A percentile compares a stretch with the other conserved stretches of the same genome.
Evolutionary conservation across 495 filamentous ascomycete species (phyloP).

Genomic region (Penicillium robsamsonii): DNA sequence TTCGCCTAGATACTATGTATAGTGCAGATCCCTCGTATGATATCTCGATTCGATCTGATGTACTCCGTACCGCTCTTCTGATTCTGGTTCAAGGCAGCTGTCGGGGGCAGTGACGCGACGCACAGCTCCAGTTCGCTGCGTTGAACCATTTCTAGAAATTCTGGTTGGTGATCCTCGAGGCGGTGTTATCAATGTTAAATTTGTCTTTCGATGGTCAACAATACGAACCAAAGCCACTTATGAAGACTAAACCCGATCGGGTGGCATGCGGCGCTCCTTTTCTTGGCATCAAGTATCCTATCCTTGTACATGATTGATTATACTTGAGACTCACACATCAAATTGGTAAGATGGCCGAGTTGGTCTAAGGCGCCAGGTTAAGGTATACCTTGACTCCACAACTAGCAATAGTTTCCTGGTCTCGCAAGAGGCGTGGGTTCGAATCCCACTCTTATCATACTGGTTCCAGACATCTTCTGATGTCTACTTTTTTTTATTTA

Average conservation of each 20-base stretch:
- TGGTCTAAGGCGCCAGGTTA: conserved; percentile 37
- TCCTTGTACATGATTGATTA: too few relatives aligned
- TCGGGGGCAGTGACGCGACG: background rate
- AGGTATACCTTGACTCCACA: conserved; percentile 28
- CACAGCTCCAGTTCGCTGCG: background rate
- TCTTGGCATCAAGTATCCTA: too few relatives aligned
- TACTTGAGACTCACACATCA: too few relatives aligned
- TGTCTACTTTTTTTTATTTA: too few relatives aligned
- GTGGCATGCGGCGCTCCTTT: too few relatives aligned
- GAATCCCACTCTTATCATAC: conserved; percentile 40
- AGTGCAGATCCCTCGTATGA: background rate
- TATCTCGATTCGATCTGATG: background rate
- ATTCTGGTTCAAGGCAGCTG: too few relatives aligned
- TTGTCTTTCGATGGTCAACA: background rate
- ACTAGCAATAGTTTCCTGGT: conserved; percentile 11
- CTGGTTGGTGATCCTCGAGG: background rate
- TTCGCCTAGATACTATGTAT: too few relatives aligned
- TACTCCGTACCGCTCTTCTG: background rate
- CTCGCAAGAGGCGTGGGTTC: conserved; percentile 33
- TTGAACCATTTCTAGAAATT: background rate
- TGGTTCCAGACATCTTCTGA: too few relatives aligned
- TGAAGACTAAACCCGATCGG: too few relatives aligned
- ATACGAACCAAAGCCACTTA: too few relatives aligned
- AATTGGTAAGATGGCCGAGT: conserved; percentile 31
- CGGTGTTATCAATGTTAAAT: background rate